These are phyloP conservation scores for Dioscorea alata DNA, from an alignment of 106 monocot species.

Conservation along the genomic window DNA sequence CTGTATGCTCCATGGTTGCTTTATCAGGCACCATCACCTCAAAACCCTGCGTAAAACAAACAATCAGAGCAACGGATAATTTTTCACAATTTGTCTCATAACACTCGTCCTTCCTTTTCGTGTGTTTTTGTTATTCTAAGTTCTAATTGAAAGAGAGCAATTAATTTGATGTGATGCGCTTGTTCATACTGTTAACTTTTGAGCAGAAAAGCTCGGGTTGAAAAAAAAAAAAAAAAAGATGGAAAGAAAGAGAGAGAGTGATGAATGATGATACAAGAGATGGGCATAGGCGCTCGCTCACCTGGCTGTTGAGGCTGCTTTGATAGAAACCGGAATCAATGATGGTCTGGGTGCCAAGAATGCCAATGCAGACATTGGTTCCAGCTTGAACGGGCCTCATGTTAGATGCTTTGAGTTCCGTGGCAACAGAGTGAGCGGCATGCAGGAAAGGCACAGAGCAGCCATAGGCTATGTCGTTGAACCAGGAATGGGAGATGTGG, in stretches of 20 bases:
- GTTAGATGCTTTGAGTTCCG: constrained; percentile 43
- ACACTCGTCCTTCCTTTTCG: no score
- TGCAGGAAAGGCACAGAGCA: constrained; percentile 71
- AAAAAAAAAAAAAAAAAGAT: no score
- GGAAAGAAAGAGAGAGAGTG: neutral
- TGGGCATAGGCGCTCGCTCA: neutral
- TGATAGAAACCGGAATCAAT: constrained; percentile 31
- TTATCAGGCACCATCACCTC: constrained; percentile 53
- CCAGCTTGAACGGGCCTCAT: constrained; percentile 61
- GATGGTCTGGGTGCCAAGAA: constrained; percentile 27
- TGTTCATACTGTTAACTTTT: neutral
- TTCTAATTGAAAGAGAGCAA: no score
- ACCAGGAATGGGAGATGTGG: constrained; percentile 41
- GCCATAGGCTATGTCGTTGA: constrained; percentile 36
- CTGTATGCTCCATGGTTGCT: constrained; percentile 57
- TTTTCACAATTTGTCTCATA: no score
- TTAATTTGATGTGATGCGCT: neutral
- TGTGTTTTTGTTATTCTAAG: no score
- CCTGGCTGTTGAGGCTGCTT: constrained; percentile 53
- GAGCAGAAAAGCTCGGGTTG: neutral
- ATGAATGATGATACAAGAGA: no score
- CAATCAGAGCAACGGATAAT: no score
- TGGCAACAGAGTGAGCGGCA: constrained; percentile 44
- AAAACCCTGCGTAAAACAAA: constrained; percentile 43
- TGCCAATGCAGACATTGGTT: constrained; percentile 45